phyloP scores from a whole-genome alignment of 345 rosid species.

The Populus ilicifolia region DNA sequence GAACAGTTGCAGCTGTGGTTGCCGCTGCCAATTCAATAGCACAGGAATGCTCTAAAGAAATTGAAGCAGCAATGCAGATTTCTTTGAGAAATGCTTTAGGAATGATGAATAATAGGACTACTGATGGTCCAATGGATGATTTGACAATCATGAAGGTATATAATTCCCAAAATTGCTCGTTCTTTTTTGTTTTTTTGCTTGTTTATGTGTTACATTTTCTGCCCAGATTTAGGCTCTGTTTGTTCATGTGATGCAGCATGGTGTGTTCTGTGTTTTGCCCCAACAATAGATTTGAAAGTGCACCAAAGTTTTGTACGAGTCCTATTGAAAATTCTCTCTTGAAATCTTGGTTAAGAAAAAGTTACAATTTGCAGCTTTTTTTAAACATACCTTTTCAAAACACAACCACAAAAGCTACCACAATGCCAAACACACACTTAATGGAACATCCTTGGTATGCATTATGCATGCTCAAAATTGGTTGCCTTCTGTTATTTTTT shows the following conservation, averaged over 20 bases:
- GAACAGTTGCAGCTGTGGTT: slow-evolving; percentile 91
- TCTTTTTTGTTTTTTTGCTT: not conserved
- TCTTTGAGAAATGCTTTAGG: slow-evolving; percentile 89
- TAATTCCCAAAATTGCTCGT: not conserved
- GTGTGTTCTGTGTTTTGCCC: too few species aligned
- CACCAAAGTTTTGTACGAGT: too few species aligned
- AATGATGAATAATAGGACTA: slow-evolving; percentile 47
- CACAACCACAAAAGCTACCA: too few species aligned
- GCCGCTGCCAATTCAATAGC: slow-evolving; percentile 99
- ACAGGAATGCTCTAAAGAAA: slow-evolving; percentile 86
- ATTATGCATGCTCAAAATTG: not conserved
- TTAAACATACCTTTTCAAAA: too few species aligned
- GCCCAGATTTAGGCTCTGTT: not conserved
- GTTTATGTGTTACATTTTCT: not conserved
- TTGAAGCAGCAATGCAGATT: slow-evolving; percentile 96
- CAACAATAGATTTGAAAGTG: too few species aligned
- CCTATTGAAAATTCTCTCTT: too few species aligned
- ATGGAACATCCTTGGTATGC: not conserved
- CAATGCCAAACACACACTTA: too few species aligned
- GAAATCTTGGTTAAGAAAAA: too few species aligned
- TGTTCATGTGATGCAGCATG: too few species aligned
- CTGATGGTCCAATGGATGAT: slow-evolving; percentile 92
- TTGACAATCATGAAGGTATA: slow-evolving; percentile 86
- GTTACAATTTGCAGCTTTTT: too few species aligned
- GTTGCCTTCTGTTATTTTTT: not conserved